A percentile compares a stretch with the other conserved stretches of the same genome.
Evolutionary conservation across 208 protist genomes (phyloP).

Genomic region (Ichthyophonus hoferi): DNA sequence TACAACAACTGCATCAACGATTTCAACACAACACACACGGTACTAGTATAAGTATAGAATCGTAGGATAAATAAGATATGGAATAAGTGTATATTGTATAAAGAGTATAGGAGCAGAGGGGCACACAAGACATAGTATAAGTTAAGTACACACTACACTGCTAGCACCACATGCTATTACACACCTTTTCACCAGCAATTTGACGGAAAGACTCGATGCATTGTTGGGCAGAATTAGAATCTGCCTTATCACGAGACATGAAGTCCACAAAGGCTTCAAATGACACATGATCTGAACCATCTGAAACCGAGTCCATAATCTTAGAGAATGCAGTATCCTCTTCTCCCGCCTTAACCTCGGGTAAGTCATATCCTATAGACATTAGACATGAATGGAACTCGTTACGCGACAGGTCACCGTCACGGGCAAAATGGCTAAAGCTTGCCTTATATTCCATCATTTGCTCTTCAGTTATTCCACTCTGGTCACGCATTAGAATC

Average conservation of each 20-base stretch:
- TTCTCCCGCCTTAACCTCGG: slow-evolving; percentile 11
- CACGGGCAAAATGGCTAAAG: slow-evolving; percentile 47
- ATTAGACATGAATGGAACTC: slow-evolving; percentile 44
- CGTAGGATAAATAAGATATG: background rate
- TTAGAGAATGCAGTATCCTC: slow-evolving; percentile 26
- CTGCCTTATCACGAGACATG: slow-evolving; percentile 24
- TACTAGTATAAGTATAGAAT: background rate
- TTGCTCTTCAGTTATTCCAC: slow-evolving; percentile 43
- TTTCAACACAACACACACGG: background rate
- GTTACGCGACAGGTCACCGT: slow-evolving; percentile 33
- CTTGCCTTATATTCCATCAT: slow-evolving; percentile 41
- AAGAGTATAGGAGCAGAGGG: background rate
- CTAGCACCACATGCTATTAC: background rate
- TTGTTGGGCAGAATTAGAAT: slow-evolving; percentile 24
- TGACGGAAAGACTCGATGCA: slow-evolving; percentile 36
- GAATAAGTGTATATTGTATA: background rate
- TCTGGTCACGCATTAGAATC: slow-evolving; percentile 32
- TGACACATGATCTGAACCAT: background rate
- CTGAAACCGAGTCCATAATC: slow-evolving; percentile 22
- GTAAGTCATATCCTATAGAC: slow-evolving; percentile 34
- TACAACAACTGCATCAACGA: background rate
- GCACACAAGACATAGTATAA: background rate
- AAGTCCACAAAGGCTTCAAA: slow-evolving; percentile 47
- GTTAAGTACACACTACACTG: background rate
- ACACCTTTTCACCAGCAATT: slow-evolving; percentile 39